Percentiles rank a stretch among this genome's conserved stretches.
Conservation (phyloP, 2,329 filamentous ascomycete species). For the Fusarium sp. region DNA sequence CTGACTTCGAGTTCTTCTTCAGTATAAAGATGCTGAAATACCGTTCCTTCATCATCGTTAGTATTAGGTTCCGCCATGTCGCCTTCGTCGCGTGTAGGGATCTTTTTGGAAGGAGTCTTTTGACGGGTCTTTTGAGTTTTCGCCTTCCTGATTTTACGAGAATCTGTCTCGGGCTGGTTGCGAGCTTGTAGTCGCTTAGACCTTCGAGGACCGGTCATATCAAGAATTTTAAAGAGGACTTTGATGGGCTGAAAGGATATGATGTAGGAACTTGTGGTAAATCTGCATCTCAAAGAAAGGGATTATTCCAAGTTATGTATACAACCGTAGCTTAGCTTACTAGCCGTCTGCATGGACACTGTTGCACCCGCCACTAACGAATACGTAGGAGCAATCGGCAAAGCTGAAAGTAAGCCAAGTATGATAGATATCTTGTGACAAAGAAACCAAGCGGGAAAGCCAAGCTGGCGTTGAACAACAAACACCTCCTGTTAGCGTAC, state of each 20-base stretch:
- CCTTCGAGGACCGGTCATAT: not conserved
- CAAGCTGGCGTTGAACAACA: not conserved
- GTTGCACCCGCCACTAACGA: not conserved
- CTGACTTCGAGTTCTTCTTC: not conserved
- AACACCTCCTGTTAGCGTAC: not conserved
- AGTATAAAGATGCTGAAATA: too few species aligned
- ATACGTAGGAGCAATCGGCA: not conserved
- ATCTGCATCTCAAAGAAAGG: not conserved
- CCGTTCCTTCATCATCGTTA: too few species aligned
- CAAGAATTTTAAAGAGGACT: too few species aligned
- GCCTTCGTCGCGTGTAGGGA: not conserved
- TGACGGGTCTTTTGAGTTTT: not conserved
- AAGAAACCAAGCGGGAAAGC: not conserved
- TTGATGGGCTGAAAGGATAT: fast-evolving
- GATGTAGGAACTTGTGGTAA: not conserved
- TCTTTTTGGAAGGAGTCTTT: not conserved
- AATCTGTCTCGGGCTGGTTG: not conserved
- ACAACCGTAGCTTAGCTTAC: not conserved
- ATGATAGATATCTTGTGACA: not conserved
- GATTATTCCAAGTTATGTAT: not conserved
- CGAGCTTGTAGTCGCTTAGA: not conserved
- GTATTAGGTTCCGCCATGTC: not conserved
- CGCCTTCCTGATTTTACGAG: not conserved
- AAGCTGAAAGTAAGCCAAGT: not conserved
- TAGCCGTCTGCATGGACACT: not conserved